Conservation (phyloP, 2,329 filamentous ascomycete genomes). For the Ophiostoma piceae region DNA sequence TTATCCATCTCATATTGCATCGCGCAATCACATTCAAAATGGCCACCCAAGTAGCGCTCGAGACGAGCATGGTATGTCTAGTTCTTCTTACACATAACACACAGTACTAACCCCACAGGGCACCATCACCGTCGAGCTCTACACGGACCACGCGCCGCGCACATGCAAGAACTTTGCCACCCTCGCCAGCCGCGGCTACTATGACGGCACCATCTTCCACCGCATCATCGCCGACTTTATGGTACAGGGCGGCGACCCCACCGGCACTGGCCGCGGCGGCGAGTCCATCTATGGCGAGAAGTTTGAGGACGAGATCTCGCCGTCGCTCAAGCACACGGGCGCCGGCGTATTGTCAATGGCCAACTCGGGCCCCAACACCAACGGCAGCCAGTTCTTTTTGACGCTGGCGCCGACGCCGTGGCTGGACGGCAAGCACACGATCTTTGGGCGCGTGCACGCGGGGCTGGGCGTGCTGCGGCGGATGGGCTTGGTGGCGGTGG, state of each 20-base stretch:
- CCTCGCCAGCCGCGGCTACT: constrained; percentile 78
- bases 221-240: constrained; percentile 95
- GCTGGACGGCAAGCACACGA: constrained; percentile 95
- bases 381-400: constrained; percentile 94
- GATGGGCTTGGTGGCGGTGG: constrained; percentile 84
- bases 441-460: constrained; percentile 83
- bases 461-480: constrained; percentile 80
- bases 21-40: constrained; percentile 41
- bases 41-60: constrained; percentile 72
- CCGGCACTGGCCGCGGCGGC: constrained; percentile 86
- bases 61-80: constrained; percentile 78
- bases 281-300: constrained; percentile 85
- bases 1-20: not conserved
- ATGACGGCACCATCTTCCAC: constrained; percentile 81
- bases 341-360: constrained; percentile 96
- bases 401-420: constrained; percentile 91
- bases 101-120: constrained; percentile 56
- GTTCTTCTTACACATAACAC: no score
- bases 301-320: constrained; percentile 83
- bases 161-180: constrained; percentile 84
- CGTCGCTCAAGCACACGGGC: constrained; percentile 75
- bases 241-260: constrained; percentile 91
- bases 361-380: constrained; percentile 87
- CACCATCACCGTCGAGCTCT: constrained; percentile 80
- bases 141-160: constrained; percentile 79